Conservation (phyloP, 139 green algal species). For the Volvox africanus region DNA sequence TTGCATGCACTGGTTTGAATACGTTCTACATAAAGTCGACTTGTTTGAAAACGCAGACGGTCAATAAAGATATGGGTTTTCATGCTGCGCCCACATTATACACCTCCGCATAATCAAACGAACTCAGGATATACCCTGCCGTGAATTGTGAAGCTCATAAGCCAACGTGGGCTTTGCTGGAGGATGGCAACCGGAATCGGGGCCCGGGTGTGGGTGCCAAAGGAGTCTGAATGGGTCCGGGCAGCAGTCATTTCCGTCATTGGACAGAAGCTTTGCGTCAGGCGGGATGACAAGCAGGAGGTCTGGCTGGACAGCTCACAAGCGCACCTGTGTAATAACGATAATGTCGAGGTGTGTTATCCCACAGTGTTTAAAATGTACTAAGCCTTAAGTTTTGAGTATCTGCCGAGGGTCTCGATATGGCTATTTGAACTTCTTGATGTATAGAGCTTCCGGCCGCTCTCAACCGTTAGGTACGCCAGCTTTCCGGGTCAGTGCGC, state of each 20-base stretch:
- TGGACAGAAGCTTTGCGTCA: neutral
- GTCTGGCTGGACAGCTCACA: constrained; percentile 61
- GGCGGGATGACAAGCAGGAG: neutral
- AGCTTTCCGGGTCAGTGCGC: neutral
- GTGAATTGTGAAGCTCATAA: neutral
- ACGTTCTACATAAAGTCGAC: neutral
- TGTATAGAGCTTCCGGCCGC: constrained; percentile 20
- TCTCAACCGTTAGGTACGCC: constrained; percentile 9
- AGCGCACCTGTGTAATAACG: constrained; percentile 72
- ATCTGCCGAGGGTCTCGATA: neutral
- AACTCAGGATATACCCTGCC: neutral
- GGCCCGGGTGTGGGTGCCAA: constrained; percentile 7
- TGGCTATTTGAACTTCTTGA: neutral
- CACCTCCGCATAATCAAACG: neutral
- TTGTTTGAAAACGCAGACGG: constrained; percentile 26
- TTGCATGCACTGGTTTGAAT: neutral
- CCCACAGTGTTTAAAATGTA: neutral
- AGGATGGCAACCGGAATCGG: constrained; percentile 1
- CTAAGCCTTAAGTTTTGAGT: neutral
- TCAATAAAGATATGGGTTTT: constrained; percentile 3
- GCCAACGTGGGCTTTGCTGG: neutral
- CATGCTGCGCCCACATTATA: neutral
- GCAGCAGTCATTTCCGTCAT: neutral
- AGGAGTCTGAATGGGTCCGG: neutral
- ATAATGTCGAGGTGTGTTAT: constrained; percentile 77